phyloP scores from a whole-genome alignment of 2,329 filamentous ascomycete genomes.

The Clonostachys sp. region DNA sequence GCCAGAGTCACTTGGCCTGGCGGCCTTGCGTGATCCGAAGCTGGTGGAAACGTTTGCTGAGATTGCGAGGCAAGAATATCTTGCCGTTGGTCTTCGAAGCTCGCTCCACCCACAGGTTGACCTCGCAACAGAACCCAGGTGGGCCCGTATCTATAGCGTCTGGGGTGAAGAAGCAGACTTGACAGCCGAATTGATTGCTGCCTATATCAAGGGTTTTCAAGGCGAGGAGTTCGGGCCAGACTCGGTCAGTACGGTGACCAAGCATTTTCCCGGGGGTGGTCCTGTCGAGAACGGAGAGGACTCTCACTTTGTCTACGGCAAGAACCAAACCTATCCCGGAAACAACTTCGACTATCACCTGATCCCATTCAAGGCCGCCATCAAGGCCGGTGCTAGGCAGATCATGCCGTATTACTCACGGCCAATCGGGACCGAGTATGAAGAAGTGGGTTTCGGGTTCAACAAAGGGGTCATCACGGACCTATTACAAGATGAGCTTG shows the following conservation, averaged over 20 bases:
- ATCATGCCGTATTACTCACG: conserved; percentile 49
- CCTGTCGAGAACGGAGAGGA: conserved; percentile 44
- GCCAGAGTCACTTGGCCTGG: conserved; percentile 45
- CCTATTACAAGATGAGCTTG: conserved; percentile 38
- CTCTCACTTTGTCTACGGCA: conserved; percentile 46
- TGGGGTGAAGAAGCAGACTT: conserved; percentile 44
- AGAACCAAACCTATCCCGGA: conserved; percentile 45
- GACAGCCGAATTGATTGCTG: conserved; percentile 25
- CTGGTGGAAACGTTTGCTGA: conserved; percentile 41
- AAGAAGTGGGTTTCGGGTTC: conserved; percentile 43
- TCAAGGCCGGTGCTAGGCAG: conserved; percentile 40
- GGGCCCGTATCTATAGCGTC: conserved; percentile 37
- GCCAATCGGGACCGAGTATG: conserved; percentile 38
- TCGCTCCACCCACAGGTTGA: conserved; percentile 47
- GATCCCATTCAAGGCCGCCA: conserved; percentile 43
- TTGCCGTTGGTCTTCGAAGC: conserved; percentile 33
- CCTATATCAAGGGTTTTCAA: conserved; percentile 43
- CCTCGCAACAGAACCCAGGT: conserved; percentile 44
- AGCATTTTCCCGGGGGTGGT: conserved; percentile 49
- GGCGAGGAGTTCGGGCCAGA: conserved; percentile 32
- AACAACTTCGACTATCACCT: conserved; percentile 44
- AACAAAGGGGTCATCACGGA: conserved; percentile 46
- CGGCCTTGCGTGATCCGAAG: conserved; percentile 36
- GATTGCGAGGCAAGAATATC: conserved; percentile 40
- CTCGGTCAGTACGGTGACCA: conserved; percentile 42